Percentiles rank a stretch among this genome's conserved stretches.
Evolutionary conservation across 2,329 filamentous ascomycete species (phyloP).

Genomic region (Didymella arachidicola): DNA sequence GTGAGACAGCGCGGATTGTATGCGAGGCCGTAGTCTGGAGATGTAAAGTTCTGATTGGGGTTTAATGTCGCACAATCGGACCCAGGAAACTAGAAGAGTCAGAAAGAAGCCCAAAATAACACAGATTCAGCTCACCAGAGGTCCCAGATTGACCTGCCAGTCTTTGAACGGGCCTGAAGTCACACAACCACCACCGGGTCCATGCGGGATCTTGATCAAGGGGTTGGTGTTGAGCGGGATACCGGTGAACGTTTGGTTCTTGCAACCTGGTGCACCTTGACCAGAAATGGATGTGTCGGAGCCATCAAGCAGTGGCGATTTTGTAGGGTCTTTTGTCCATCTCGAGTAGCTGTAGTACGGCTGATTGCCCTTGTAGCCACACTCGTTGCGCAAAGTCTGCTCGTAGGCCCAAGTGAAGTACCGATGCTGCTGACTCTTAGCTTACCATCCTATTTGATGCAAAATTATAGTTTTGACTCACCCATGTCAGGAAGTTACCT

Average conservation of each 20-base stretch:
- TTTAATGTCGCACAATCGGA: conserved; percentile 5
- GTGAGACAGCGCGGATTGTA: conserved; percentile 53
- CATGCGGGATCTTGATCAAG: conserved; percentile 52
- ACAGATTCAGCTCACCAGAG: conserved; percentile 1
- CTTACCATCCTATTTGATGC: background rate
- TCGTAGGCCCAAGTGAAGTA: conserved; percentile 44
- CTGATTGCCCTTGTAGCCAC: conserved; percentile 54
- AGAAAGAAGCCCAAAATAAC: background rate
- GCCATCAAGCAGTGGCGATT: conserved; percentile 65
- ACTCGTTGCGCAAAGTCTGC: conserved; percentile 52
- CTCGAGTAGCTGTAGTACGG: conserved; percentile 64
- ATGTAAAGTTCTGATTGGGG: conserved; percentile 2
- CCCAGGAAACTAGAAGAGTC: background rate
- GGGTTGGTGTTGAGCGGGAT: conserved; percentile 38
- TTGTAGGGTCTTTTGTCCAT: conserved; percentile 55
- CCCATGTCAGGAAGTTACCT: conserved; percentile 51
- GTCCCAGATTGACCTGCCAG: conserved; percentile 45
- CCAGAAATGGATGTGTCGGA: conserved; percentile 59
- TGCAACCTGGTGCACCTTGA: conserved; percentile 52
- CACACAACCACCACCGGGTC: conserved; percentile 65
- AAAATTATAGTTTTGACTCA: conserved; percentile 32
- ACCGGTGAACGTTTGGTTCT: conserved; percentile 22
- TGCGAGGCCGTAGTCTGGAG: conserved; percentile 32
- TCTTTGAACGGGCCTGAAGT: conserved; percentile 59
- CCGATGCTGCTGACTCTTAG: background rate